Evolutionary conservation across 2,329 filamentous ascomycete genomes (phyloP), one percentile per base, ranked within the genome.

Genomic region (Venturia effusa): DNA sequence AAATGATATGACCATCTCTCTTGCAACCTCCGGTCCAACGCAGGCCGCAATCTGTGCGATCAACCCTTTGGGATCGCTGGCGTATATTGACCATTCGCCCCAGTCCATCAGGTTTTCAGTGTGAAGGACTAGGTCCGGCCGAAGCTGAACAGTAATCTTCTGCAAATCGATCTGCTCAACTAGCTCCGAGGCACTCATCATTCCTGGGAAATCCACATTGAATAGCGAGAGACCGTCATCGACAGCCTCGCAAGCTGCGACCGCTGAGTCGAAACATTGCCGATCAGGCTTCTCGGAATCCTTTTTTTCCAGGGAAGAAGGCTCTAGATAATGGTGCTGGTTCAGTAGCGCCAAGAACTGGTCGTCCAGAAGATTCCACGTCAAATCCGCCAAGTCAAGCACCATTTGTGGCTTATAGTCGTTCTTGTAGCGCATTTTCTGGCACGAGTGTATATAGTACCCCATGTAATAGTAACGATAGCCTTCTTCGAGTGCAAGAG

Each of bases 401-500:
- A 94, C 81, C 69, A 87, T 84, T 70, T 91, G 88, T 1, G 89
- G 89, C 13, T 81, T 79, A 72, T 89, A 94, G 70, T 92, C 87
- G 65, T 86, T 88, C 77, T 94, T 94, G 78, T 94, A 94, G 68
- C 81, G 81, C 90, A 94, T 93, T 77, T 94, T 94, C 62, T 83
- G 80, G 70, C 89, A 93, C 63, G 78, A 85, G 72, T 92, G 89
- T 65, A 94, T 93, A 70, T 93, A 94, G 74, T 86, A 93, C 6
- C 90, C 85, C 85, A 88, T 87, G 74, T 93, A 94, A 82, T 90
- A 94, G 79, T 84, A 91, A 54, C 81, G 77, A 69, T 92, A 92
- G 0, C 84, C 86, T 6, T 78, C 79, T 70, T 93, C 89, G 2
- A 81, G 75, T 0, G 89, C 87, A 34, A 94, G 73, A 0, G 85